Percentiles rank a stretch among this genome's conserved stretches.
Conservation (phyloP, 1,284 basidiomycete species). For the Heterobasidion irregulare region DNA sequence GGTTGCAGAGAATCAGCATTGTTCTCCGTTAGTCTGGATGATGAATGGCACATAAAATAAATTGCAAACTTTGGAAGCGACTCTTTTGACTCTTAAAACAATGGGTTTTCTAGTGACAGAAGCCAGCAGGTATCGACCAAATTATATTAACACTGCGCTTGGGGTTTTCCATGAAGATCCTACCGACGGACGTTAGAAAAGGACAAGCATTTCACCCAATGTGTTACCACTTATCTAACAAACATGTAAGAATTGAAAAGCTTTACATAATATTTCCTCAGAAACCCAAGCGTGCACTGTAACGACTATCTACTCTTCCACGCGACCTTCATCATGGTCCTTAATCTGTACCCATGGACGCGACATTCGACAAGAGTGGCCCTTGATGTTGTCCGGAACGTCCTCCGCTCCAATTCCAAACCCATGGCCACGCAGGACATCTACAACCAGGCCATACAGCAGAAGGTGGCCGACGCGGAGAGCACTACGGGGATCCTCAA, state of each 20-base stretch:
- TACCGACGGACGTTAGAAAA: too few relatives aligned
- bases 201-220: too few relatives aligned
- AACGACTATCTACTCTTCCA: not conserved
- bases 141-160: not conserved
- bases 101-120: not conserved
- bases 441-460: conserved; percentile 27
- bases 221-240: too few relatives aligned
- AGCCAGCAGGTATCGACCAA: not conserved
- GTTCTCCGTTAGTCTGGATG: too few relatives aligned
- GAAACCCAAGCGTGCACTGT: too few relatives aligned
- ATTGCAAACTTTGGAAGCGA: too few relatives aligned
- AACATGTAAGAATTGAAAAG: too few relatives aligned
- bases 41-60: too few relatives aligned
- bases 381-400: conserved; percentile 13
- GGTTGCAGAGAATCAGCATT: not conserved
- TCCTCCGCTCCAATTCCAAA: conserved; percentile 11
- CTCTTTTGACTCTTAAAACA: too few relatives aligned
- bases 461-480: conserved; percentile 21
- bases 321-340: not conserved
- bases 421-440: conserved; percentile 25
- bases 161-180: not conserved
- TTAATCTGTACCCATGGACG: conserved; percentile 4
- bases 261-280: too few relatives aligned
- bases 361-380: conserved; percentile 12
- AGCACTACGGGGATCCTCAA: conserved; percentile 1